A percentile compares a stretch with the other conserved stretches of the same genome.
These are phyloP conservation scores for Hemisphaericaspora lyxosophila DNA, from an alignment of 1,139 yeast genomes.

Conservation along the genomic window DNA sequence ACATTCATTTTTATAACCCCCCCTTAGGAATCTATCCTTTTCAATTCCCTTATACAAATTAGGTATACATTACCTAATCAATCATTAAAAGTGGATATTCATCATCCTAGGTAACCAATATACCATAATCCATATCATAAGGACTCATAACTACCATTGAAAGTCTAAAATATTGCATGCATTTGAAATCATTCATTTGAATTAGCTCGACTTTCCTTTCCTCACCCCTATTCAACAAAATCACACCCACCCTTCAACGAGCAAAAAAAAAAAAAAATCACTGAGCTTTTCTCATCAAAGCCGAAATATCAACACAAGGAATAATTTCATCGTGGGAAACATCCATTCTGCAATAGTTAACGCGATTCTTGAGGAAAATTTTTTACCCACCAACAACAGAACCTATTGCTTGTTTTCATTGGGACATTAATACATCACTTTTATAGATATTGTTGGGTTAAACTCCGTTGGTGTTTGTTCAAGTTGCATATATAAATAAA, in stretches of 20 bases:
- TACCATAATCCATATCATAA: background rate
- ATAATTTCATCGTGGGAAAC: slow-evolving; percentile 1
- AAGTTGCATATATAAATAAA: background rate
- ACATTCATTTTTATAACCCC: slow-evolving; percentile 2
- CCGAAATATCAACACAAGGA: slow-evolving; percentile 1
- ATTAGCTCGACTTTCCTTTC: background rate
- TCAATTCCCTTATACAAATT: background rate
- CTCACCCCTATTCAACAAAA: background rate
- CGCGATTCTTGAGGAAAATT: background rate
- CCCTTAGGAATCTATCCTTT: background rate
- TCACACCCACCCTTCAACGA: too few relatives aligned
- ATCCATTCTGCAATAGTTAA: slow-evolving; percentile 5
- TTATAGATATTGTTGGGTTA: background rate
- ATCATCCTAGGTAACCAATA: background rate
- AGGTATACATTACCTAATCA: slow-evolving; percentile 1
- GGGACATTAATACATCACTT: background rate
- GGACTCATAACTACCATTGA: background rate
- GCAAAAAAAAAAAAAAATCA: background rate
- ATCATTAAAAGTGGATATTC: slow-evolving; percentile 1
- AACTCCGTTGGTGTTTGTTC: background rate
- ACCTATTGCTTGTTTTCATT: background rate
- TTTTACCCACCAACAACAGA: background rate
- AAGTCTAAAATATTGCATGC: background rate
- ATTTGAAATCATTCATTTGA: background rate
- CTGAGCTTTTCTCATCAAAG: background rate